Conservation (phyloP, 2,329 filamentous ascomycete species). For the Ophiocordyceps camponoti-floridani region DNA sequence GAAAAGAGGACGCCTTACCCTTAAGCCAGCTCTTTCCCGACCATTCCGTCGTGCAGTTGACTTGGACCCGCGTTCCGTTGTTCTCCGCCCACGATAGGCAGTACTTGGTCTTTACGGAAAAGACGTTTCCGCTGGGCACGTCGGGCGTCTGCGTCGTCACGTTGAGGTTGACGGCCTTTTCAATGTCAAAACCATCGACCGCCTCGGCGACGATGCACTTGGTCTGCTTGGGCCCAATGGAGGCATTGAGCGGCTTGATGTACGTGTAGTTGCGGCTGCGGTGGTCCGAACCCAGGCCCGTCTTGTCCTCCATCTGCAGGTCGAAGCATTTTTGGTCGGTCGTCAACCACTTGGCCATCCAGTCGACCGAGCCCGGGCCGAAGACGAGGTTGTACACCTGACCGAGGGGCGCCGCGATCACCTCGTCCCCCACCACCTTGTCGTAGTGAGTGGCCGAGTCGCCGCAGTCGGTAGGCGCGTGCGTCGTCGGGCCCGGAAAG, state of each 20-base stretch:
- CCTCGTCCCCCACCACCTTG: conserved; percentile 67
- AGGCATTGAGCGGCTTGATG: conserved; percentile 71
- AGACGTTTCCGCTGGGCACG: conserved; percentile 84
- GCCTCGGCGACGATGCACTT: conserved; percentile 82
- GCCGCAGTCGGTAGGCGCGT: conserved; percentile 70
- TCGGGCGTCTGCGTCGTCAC: conserved; percentile 81
- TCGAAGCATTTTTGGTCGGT: conserved; percentile 81
- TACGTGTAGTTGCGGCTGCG: conserved; percentile 64
- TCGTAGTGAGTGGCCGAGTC: conserved; percentile 70
- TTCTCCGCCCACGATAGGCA: conserved; percentile 84
- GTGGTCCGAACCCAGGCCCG: conserved; percentile 57
- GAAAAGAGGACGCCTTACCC: conserved; percentile 30
- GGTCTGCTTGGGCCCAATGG: conserved; percentile 84
- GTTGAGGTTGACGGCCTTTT: conserved; percentile 70
- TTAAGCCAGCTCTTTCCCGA: conserved; percentile 96
- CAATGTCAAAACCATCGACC: conserved; percentile 70
- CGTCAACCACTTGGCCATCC: conserved; percentile 74
- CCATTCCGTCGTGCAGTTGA: conserved; percentile 90
- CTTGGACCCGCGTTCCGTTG: conserved; percentile 68
- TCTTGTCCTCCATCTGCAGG: conserved; percentile 72
- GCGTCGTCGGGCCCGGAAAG: conserved; percentile 70
- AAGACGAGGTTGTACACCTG: conserved; percentile 85
- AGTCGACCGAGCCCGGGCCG: conserved; percentile 58
- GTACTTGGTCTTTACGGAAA: conserved; percentile 83
- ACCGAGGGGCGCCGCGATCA: conserved; percentile 72